Percentiles rank a stretch among this genome's conserved stretches.
Evolutionary conservation across 2,329 filamentous ascomycete genomes (phyloP).

Genomic region (Chaetomiaceae sp.): DNA sequence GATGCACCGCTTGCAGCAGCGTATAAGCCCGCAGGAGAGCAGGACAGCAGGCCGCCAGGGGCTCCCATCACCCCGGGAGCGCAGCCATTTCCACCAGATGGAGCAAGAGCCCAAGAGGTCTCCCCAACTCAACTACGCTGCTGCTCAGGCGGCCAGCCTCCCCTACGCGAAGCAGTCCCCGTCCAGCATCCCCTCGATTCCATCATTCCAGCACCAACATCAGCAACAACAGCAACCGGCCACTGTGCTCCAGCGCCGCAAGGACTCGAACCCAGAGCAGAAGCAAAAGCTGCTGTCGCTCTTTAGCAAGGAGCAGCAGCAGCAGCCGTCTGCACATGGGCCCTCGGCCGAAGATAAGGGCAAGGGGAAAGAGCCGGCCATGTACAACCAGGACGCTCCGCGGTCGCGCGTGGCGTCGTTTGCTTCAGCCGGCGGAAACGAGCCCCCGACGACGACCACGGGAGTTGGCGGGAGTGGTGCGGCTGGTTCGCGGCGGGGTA

Average conservation of each 20-base stretch:
- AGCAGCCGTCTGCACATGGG: slow-evolving; percentile 18
- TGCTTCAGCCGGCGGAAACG: slow-evolving; percentile 36
- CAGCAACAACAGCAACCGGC: slow-evolving; percentile 27
- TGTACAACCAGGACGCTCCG: slow-evolving; percentile 18
- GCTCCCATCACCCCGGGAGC: slow-evolving; percentile 23
- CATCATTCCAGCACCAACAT: slow-evolving; percentile 11
- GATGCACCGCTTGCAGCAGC: slow-evolving; percentile 22
- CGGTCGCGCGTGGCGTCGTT: slow-evolving; percentile 42
- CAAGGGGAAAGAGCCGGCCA: slow-evolving; percentile 26
- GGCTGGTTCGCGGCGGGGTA: slow-evolving; percentile 40
- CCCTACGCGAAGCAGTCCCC: slow-evolving; percentile 24
- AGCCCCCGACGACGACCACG: too few relatives aligned
- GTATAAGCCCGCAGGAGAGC: slow-evolving; percentile 21
- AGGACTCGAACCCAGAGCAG: slow-evolving; percentile 39
- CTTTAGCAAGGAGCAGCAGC: slow-evolving; percentile 48
- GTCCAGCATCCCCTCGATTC: slow-evolving; percentile 21
- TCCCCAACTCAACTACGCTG: slow-evolving; percentile 16
- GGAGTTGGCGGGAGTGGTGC: slow-evolving; percentile 17
- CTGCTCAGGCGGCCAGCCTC: slow-evolving; percentile 16
- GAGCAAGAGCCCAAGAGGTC: slow-evolving; percentile 20
- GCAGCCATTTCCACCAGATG: slow-evolving; percentile 14
- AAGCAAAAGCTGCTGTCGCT: slow-evolving; percentile 54
- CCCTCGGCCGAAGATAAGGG: slow-evolving; percentile 21
- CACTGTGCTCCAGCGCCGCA: slow-evolving; percentile 30
- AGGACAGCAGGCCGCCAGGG: slow-evolving; percentile 12